These are phyloP conservation scores for Kwoniella botswanensis DNA, from an alignment of 768 basidiomycete species.

Conservation along the genomic window DNA sequence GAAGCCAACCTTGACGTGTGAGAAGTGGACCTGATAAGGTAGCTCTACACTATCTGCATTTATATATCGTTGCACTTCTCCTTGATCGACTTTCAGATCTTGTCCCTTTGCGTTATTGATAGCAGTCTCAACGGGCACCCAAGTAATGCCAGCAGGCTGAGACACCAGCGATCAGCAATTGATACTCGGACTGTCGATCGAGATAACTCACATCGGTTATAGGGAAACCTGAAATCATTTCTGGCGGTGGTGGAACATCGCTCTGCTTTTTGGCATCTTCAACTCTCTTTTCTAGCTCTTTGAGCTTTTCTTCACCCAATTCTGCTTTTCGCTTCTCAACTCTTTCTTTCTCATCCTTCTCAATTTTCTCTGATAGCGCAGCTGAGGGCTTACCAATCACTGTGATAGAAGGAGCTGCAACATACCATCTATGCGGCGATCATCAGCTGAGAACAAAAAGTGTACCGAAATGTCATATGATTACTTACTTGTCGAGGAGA, in stretches of 20 bases:
- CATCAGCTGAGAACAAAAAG: neutral
- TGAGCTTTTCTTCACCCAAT: slow-evolving; percentile 82
- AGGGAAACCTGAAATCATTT: slow-evolving; percentile 82
- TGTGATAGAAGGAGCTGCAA: slow-evolving; percentile 74
- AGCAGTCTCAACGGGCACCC: slow-evolving; percentile 75
- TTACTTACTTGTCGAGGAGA: slow-evolving; percentile 72
- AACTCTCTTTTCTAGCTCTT: slow-evolving; percentile 69
- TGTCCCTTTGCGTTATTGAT: slow-evolving; percentile 44
- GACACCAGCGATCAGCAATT: neutral
- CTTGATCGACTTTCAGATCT: slow-evolving; percentile 55
- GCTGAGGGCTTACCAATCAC: slow-evolving; percentile 88
- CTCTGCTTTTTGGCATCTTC: slow-evolving; percentile 86
- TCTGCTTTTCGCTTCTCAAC: slow-evolving; percentile 69
- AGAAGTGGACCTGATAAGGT: slow-evolving; percentile 90
- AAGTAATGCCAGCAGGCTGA: slow-evolving; percentile 73
- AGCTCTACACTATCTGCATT: slow-evolving; percentile 70
- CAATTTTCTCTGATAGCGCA: slow-evolving; percentile 75
- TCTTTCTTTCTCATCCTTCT: slow-evolving; percentile 78
- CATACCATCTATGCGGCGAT: slow-evolving; percentile 68
- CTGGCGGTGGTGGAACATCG: slow-evolving; percentile 76
- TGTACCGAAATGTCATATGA: neutral
- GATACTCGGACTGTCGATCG: neutral
- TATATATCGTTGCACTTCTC: slow-evolving; percentile 68
- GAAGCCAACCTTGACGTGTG: slow-evolving; percentile 77
- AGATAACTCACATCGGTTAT: slow-evolving; percentile 73